Evolutionary conservation across 768 basidiomycete genomes (phyloP).

Genomic region (Pulveroboletus sp.): DNA sequence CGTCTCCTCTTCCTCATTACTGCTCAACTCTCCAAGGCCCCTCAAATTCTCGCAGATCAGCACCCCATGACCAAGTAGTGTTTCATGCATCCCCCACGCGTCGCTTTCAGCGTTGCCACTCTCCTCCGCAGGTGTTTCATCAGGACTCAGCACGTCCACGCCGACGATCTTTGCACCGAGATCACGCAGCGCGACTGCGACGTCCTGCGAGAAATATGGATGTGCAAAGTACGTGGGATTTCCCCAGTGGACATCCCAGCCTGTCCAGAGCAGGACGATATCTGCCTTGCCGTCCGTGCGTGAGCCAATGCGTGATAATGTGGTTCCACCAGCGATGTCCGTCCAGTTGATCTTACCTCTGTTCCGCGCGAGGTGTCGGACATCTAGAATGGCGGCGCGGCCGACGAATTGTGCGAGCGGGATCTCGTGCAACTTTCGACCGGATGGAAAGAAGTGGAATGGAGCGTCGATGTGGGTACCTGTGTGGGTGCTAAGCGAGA

Average conservation of each 20-base stretch:
- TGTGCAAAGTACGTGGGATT: conserved; percentile 54
- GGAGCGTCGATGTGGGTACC: conserved; percentile 84
- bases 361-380: conserved; percentile 39
- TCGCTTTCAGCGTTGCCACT: conserved; percentile 6
- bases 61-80: conserved; percentile 56
- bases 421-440: conserved; percentile 56
- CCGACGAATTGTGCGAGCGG: conserved; percentile 53
- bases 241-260: conserved; percentile 61
- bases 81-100: conserved; percentile 54
- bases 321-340: conserved; percentile 7
- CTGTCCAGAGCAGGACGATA: conserved; percentile 61
- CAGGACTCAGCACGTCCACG: conserved; percentile 64
- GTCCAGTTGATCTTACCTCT: conserved; percentile 57
- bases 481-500: conserved; percentile 65
- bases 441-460: conserved; percentile 62
- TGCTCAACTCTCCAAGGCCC: conserved; percentile 46
- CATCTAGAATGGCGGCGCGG: conserved; percentile 54
- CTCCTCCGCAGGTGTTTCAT: conserved; percentile 44
- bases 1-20: conserved; percentile 24
- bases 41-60: conserved; percentile 72
- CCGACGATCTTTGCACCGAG: conserved; percentile 58
- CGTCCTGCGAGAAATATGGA: conserved; percentile 57
- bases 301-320: conserved; percentile 19
- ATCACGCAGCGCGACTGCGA: conserved; percentile 47
- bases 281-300: conserved; percentile 27